A percentile compares a stretch with the other conserved stretches of the same genome.
These are phyloP conservation scores for Salix koriyanagi DNA, from an alignment of 345 rosid species.

Conservation along the genomic window DNA sequence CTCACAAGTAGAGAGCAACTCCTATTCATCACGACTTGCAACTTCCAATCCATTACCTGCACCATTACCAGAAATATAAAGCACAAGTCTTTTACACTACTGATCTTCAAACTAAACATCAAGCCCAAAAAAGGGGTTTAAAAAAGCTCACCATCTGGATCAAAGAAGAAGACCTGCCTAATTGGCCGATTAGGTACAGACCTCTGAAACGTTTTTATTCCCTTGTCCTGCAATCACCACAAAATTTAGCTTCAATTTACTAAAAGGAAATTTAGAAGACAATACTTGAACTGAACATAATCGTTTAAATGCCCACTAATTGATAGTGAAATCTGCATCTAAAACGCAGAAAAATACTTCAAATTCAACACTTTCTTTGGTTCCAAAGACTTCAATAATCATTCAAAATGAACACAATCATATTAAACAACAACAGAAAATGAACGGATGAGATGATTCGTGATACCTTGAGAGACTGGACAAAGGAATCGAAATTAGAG, in stretches of 20 bases:
- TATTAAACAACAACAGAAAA: background rate
- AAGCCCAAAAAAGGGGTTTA: background rate
- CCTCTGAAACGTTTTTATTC: constrained; percentile 65
- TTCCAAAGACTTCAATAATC: background rate
- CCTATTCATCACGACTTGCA: constrained; percentile 45
- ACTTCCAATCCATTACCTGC: constrained; percentile 95
- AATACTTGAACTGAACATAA: background rate
- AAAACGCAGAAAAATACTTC: too few species aligned
- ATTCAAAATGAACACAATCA: background rate
- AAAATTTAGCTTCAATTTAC: background rate
- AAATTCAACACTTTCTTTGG: too few species aligned
- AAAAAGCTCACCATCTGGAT: constrained; percentile 72
- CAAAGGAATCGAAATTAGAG: constrained; percentile 66
- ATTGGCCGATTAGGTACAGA: constrained; percentile 62
- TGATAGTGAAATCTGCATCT: background rate
- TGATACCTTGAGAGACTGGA: constrained; percentile 59
- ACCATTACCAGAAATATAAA: background rate
- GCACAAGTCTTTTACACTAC: background rate
- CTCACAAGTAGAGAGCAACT: background rate
- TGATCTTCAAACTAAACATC: background rate
- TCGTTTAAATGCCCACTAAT: background rate
- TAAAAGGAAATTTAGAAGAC: too few species aligned
- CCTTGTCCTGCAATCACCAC: constrained; percentile 56
- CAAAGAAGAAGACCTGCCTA: constrained; percentile 89
- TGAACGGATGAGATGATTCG: background rate